Conservation (phyloP, 1,284 basidiomycete species). For the Malassezia nana region DNA sequence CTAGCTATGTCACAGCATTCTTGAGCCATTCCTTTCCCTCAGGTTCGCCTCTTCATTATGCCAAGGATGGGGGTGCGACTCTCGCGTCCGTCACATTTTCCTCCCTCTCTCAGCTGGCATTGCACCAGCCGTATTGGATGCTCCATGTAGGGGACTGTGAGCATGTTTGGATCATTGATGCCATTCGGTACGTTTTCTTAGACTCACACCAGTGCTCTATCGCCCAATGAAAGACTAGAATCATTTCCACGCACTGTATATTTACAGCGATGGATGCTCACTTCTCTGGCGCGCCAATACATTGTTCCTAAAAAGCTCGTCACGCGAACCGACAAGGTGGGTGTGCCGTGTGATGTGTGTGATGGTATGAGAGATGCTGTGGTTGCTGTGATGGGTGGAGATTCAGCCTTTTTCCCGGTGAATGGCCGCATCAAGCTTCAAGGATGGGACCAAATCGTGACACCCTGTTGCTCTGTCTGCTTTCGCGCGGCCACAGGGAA, state of each 20-base stretch:
- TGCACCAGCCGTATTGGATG: conserved; percentile 10
- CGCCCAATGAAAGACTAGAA: neutral
- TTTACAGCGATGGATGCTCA: conserved; percentile 10
- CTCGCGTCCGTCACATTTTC: neutral
- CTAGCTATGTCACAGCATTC: conserved; percentile 9
- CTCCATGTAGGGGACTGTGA: conserved; percentile 18
- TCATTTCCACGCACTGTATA: neutral
- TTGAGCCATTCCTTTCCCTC: neutral
- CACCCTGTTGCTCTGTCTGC: conserved; percentile 10
- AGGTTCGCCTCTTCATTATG: neutral
- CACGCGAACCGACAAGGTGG: neutral
- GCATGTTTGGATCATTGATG: conserved; percentile 13
- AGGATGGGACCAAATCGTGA: conserved; percentile 13
- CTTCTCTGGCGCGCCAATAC: conserved; percentile 15
- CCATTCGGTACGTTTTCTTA: neutral
- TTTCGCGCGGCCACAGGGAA: conserved; percentile 1
- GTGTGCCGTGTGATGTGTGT: conserved; percentile 13
- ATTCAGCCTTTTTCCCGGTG: neutral
- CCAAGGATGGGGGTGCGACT: neutral
- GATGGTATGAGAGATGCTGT: conserved; percentile 11
- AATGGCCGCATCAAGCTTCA: neutral
- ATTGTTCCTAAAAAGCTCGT: conserved; percentile 9
- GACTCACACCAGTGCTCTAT: neutral
- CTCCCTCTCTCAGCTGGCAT: neutral
- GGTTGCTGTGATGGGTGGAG: conserved; percentile 11